Evolutionary conservation across 1,139 yeast genomes (phyloP).

Genomic region (Suhomyces ambrosiae): DNA sequence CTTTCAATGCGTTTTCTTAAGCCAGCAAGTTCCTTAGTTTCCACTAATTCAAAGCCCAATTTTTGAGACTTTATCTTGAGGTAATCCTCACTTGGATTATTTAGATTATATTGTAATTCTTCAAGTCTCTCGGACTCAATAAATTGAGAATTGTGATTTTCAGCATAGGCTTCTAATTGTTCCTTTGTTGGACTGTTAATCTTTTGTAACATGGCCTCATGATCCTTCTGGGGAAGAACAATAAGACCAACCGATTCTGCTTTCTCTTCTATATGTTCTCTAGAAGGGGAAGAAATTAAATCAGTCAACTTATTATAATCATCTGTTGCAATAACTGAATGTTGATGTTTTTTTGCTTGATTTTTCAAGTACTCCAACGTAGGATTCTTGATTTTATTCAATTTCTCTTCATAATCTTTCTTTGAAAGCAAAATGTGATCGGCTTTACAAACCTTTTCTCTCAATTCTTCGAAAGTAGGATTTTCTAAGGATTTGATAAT

Average conservation of each 20-base stretch:
- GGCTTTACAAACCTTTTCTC: slow-evolving; percentile 7
- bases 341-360: slow-evolving; percentile 11
- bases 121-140: slow-evolving; percentile 8
- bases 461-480: slow-evolving; percentile 17
- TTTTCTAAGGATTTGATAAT: slow-evolving; percentile 8
- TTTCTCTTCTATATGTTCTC: slow-evolving; percentile 35
- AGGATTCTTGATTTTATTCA: slow-evolving; percentile 13
- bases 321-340: slow-evolving; percentile 14
- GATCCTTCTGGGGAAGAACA: slow-evolving; percentile 22
- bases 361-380: slow-evolving; percentile 15
- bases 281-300: slow-evolving; percentile 34
- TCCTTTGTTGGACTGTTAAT: slow-evolving; percentile 15
- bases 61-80: slow-evolving; percentile 12
- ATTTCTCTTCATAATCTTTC: slow-evolving; percentile 15
- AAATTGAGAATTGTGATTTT: slow-evolving; percentile 6
- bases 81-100: slow-evolving; percentile 14
- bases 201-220: slow-evolving; percentile 15
- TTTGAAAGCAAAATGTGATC: slow-evolving; percentile 11
- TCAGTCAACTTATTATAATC: slow-evolving; percentile 28
- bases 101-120: slow-evolving; percentile 5
- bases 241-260: slow-evolving; percentile 29
- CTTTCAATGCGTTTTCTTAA: slow-evolving; percentile 15
- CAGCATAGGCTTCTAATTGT: slow-evolving; percentile 12
- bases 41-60: slow-evolving; percentile 11
- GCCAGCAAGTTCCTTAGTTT: slow-evolving; percentile 1